Percentiles rank a stretch among this genome's conserved stretches.
Evolutionary conservation across 1,139 yeast genomes (phyloP).

Genomic region (Saccharomyces hybrid): DNA sequence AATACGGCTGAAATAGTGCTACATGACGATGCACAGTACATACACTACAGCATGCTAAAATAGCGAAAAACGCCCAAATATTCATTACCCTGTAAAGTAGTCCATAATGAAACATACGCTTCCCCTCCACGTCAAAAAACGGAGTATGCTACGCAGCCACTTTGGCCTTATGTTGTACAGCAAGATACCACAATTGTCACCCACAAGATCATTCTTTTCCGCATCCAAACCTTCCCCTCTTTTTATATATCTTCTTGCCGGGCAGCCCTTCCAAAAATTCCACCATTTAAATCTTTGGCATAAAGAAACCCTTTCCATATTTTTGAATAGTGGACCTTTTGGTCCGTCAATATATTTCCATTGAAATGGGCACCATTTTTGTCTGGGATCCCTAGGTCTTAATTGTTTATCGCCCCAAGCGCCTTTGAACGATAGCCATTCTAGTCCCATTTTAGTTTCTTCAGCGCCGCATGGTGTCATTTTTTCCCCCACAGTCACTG

Average conservation of each 20-base stretch:
- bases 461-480: slow-evolving; percentile 35
- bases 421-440: slow-evolving; percentile 77
- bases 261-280: slow-evolving; percentile 67
- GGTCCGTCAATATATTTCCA: slow-evolving; percentile 91
- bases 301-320: slow-evolving; percentile 56
- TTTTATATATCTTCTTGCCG: slow-evolving; percentile 61
- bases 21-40: background rate
- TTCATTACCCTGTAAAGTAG: slow-evolving; percentile 43
- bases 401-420: slow-evolving; percentile 87
- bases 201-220: slow-evolving; percentile 53
- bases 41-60: background rate
- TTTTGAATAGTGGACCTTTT: slow-evolving; percentile 76
- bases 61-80: background rate
- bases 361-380: slow-evolving; percentile 80
- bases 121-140: slow-evolving; percentile 62
- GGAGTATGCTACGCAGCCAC: slow-evolving; percentile 42
- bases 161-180: slow-evolving; percentile 46
- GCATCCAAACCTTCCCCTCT: slow-evolving; percentile 70
- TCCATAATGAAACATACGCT: slow-evolving; percentile 57
- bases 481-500: slow-evolving; percentile 35
- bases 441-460: slow-evolving; percentile 41
- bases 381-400: slow-evolving; percentile 62
- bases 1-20: background rate
- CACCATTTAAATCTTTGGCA: slow-evolving; percentile 89
- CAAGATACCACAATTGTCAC: slow-evolving; percentile 44